A percentile compares a stretch with the other conserved stretches of the same genome.
Conservation (phyloP, 768 basidiomycete species). For the Amanita subjunquillea region DNA sequence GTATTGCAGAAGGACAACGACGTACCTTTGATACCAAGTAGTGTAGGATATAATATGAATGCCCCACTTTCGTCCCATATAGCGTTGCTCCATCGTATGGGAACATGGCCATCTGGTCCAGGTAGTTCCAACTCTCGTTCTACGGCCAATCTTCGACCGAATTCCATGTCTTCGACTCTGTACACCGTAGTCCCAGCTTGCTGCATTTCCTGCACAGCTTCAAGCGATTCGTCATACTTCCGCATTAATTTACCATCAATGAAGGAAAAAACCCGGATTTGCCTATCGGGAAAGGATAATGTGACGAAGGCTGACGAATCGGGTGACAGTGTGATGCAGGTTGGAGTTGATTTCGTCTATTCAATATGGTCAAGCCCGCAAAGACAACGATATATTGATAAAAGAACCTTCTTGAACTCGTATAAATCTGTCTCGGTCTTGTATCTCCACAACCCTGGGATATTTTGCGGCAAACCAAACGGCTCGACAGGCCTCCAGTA, state of each 20-base stretch:
- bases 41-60: slow-evolving; percentile 86
- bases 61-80: slow-evolving; percentile 99
- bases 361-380: background rate
- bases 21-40: slow-evolving; percentile 91
- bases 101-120: slow-evolving; percentile 60
- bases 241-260: slow-evolving; percentile 81
- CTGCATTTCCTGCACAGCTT: slow-evolving; percentile 96
- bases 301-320: slow-evolving; percentile 85
- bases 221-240: slow-evolving; percentile 90
- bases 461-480: slow-evolving; percentile 71
- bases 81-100: slow-evolving; percentile 76
- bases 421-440: slow-evolving; percentile 91
- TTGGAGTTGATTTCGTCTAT: slow-evolving; percentile 86
- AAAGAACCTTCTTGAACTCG: slow-evolving; percentile 89
- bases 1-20: background rate
- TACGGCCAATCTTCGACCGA: slow-evolving; percentile 87
- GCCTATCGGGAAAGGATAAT: slow-evolving; percentile 88
- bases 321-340: slow-evolving; percentile 87
- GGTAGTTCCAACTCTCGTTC: slow-evolving; percentile 87
- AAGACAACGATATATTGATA: background rate
- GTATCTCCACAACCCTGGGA: slow-evolving; percentile 77
- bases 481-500: slow-evolving; percentile 93
- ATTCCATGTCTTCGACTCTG: slow-evolving; percentile 98
- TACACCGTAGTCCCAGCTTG: slow-evolving; percentile 92
- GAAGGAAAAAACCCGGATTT: slow-evolving; percentile 91